Evolutionary conservation across 164 flowering plant genomes (phyloP), one percentile per base, ranked within the genome.

Genomic region (Vitis riparia): DNA sequence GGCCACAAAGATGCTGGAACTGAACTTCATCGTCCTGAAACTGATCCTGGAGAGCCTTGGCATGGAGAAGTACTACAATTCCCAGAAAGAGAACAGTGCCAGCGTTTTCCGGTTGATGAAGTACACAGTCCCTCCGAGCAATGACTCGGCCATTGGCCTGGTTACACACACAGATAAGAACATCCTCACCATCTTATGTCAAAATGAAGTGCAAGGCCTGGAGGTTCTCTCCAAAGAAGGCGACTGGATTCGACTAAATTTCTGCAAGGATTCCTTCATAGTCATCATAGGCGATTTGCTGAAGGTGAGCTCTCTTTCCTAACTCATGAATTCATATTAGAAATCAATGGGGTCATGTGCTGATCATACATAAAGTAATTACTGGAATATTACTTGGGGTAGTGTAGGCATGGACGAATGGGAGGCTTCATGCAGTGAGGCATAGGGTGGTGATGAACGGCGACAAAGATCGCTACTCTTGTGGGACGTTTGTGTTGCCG

Each of bases 351-450:
- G 27, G 27, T 23, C 27, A 23, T 23, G 27, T 23, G 27, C 27
- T 23, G 27, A 23, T 23, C 27, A 23, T 23, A 23, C 27, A 23
- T 23, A 23, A 23, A 32, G 44, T 32, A 32, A 32, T 37, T 37
- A 37, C 44, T 37, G 7, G 44, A 37, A 37, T 37, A 37, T 6
- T 3, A 3, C 7, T 37, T 37, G 44, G 44, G 44, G 44, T 37
- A 37, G 13, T 17, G 8, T 49, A 89, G 94, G 88, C 83, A 3
- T 90, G 92, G 91, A 86, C 85, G 77, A 88, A 88, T 62, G 91
- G 90, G 30, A 83, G 89, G 64, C 68, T 87, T 6, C 78, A 71
- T n/a, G 75, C 92, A n/a, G 71, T 76, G 16, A 73, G 55, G 48
- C 92, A 90, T 63, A 79, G 82, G 13, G 91, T 90, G 66, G 59